Percentiles rank a stretch among this genome's conserved stretches.
Conservation (phyloP, 352 stramenopile species). For the Pythium coloratum region DNA sequence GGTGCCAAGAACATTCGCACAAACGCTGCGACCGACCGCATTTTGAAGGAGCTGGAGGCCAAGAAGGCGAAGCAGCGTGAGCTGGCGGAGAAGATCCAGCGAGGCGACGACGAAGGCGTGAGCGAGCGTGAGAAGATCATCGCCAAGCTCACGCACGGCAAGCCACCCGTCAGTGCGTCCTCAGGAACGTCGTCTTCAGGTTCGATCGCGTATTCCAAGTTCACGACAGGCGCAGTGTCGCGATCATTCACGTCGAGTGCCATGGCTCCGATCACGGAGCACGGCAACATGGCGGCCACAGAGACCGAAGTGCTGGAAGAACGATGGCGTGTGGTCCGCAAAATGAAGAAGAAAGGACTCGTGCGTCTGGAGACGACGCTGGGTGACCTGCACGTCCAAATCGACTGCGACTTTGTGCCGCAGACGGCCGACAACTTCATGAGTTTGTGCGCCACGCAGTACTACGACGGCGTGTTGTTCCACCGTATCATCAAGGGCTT, state of each 20-base stretch:
- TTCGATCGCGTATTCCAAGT: conserved; percentile 69
- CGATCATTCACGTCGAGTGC: conserved; percentile 96
- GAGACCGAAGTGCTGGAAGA: conserved; percentile 62
- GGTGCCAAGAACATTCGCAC: conserved; percentile 69
- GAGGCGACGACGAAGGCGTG: conserved; percentile 48
- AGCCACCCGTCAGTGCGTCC: conserved; percentile 1
- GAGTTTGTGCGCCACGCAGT: conserved; percentile 88
- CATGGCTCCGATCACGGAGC: conserved; percentile 74
- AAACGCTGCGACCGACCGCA: conserved; percentile 81
- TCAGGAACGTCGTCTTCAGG: not conserved
- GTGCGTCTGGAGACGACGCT: conserved; percentile 94
- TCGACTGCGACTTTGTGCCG: conserved; percentile 97
- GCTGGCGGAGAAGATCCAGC: conserved; percentile 62
- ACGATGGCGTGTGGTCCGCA: conserved; percentile 86
- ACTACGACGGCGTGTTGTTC: conserved; percentile 95
- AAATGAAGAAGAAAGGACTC: conserved; percentile 96
- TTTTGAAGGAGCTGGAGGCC: conserved; percentile 77
- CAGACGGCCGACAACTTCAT: conserved; percentile 98
- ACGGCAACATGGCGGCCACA: conserved; percentile 47
- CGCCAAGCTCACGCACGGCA: conserved; percentile 60
- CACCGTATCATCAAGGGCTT: conserved; percentile 97
- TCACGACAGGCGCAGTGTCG: conserved; percentile 89
- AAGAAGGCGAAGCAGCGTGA: conserved; percentile 67
- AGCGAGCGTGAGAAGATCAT: conserved; percentile 80
- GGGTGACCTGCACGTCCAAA: conserved; percentile 94